Conservation (phyloP, 257 asterid species). For the Petrea volubilis region DNA sequence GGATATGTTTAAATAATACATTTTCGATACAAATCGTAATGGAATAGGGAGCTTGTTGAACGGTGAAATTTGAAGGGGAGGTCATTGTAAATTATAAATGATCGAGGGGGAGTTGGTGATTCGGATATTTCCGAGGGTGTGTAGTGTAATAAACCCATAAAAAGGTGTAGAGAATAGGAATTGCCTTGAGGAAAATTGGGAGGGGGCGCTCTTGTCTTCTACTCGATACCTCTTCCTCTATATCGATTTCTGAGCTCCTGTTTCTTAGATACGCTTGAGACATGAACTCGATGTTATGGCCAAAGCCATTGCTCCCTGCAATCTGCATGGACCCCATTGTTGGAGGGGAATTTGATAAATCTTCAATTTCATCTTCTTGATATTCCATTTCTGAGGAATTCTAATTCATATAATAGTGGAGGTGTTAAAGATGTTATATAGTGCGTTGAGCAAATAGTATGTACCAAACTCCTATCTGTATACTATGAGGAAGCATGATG, state of each 20-base stretch:
- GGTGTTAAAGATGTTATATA: constrained; percentile 26
- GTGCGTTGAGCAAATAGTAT: constrained; percentile 21
- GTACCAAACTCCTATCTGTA: constrained; percentile 45
- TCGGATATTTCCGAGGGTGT: too few species aligned
- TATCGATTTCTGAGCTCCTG: constrained; percentile 59
- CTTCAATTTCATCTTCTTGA: constrained; percentile 56
- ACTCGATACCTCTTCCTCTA: constrained; percentile 46
- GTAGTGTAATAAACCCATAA: too few species aligned
- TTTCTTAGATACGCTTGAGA: constrained; percentile 50
- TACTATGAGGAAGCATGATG: constrained; percentile 27
- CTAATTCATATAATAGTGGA: not conserved
- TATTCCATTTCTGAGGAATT: constrained; percentile 45
- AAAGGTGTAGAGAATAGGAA: not conserved
- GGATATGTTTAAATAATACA: too few species aligned
- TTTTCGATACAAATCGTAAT: too few species aligned
- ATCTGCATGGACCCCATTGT: constrained; percentile 59
- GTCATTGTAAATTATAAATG: too few species aligned
- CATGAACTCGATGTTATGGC: constrained; percentile 60
- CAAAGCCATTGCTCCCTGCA: constrained; percentile 64
- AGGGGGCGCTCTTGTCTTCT: constrained; percentile 51
- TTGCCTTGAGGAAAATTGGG: constrained; percentile 83
- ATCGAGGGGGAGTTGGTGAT: too few species aligned
- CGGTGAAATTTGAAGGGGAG: too few species aligned
- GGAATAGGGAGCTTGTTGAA: too few species aligned
- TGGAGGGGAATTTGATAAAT: constrained; percentile 54